These are phyloP conservation scores for Metschnikowia baotianmanensis DNA, from an alignment of 805 yeast species.

Conservation along the genomic window DNA sequence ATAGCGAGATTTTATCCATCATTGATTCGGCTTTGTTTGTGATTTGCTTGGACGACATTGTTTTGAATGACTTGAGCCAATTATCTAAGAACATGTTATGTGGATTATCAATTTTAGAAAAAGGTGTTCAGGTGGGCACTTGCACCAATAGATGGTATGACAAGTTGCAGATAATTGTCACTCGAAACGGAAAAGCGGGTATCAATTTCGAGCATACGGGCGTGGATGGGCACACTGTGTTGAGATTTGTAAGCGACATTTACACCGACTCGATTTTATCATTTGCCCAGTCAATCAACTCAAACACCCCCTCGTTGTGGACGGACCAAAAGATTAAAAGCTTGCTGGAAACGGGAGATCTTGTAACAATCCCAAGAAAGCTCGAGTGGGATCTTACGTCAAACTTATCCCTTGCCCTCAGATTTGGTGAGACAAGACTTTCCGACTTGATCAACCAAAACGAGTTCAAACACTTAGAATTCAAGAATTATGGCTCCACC, in stretches of 20 bases:
- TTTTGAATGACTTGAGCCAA: slow-evolving; percentile 58
- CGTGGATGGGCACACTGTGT: slow-evolving; percentile 92
- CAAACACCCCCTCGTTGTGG: slow-evolving; percentile 74
- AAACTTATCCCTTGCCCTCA: slow-evolving; percentile 71
- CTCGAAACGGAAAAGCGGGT: slow-evolving; percentile 89
- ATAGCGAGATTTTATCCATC: slow-evolving; percentile 67
- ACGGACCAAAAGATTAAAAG: slow-evolving; percentile 21
- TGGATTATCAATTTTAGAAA: slow-evolving; percentile 73
- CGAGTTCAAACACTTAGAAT: slow-evolving; percentile 80
- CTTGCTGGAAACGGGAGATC: slow-evolving; percentile 31
- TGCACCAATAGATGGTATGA: slow-evolving; percentile 96
- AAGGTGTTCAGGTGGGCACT: slow-evolving; percentile 90
- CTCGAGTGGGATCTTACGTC: slow-evolving; percentile 82
- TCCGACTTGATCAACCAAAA: slow-evolving; percentile 87
- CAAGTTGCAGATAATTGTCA: slow-evolving; percentile 81
- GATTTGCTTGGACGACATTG: slow-evolving; percentile 78
- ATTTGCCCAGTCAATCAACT: slow-evolving; percentile 80
- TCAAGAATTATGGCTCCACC: slow-evolving; percentile 67
- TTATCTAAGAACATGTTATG: slow-evolving; percentile 83
- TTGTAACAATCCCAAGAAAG: slow-evolving; percentile 74
- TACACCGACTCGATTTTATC: slow-evolving; percentile 87
- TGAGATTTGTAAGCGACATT: slow-evolving; percentile 83
- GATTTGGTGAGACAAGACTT: slow-evolving; percentile 88
- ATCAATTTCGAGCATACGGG: slow-evolving; percentile 93
- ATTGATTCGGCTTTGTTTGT: slow-evolving; percentile 82